Percentiles rank a stretch among this genome's conserved stretches.
phyloP scores from a whole-genome alignment of 352 stramenopile genomes.

The Phytophthora pisi region DNA sequence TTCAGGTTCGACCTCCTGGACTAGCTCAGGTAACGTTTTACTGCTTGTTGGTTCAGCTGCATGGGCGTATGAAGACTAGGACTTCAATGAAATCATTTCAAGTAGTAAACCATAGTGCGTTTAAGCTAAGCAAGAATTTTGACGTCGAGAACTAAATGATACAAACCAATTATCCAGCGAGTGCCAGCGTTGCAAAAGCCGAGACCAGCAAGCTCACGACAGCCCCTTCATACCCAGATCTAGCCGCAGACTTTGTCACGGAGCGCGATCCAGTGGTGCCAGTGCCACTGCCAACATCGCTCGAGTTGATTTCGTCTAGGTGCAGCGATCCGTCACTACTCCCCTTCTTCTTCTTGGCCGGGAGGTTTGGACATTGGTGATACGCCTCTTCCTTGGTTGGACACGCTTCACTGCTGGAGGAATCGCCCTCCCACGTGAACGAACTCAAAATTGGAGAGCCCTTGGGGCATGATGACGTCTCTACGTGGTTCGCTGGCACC shows the following conservation, averaged over 20 bases:
- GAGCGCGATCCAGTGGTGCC: background rate
- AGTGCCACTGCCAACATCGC: background rate
- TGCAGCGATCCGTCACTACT: slow-evolving; percentile 14
- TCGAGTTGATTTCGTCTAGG: slow-evolving; percentile 22
- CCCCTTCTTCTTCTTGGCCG: background rate
- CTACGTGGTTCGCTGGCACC: slow-evolving; percentile 24
- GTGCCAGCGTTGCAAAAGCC: slow-evolving; percentile 5
- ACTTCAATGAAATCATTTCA: too few species aligned
- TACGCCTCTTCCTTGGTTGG: slow-evolving; percentile 19
- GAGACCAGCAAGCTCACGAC: slow-evolving; percentile 6
- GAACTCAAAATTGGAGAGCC: slow-evolving; percentile 19
- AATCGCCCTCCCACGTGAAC: slow-evolving; percentile 36
- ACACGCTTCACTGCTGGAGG: slow-evolving; percentile 28
- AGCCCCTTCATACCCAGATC: background rate
- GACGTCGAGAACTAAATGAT: too few species aligned
- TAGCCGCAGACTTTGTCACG: slow-evolving; percentile 10
- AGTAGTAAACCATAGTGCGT: too few species aligned
- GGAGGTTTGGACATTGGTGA: slow-evolving; percentile 47
- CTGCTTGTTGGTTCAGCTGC: too few species aligned
- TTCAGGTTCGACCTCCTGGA: background rate
- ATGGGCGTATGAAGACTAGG: too few species aligned
- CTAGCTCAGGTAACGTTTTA: background rate
- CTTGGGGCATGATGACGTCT: slow-evolving; percentile 27
- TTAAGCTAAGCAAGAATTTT: too few species aligned
- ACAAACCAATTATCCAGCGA: slow-evolving; percentile 2